These are phyloP conservation scores for Crucihimalaya himalaica DNA, from an alignment of 345 rosid species.

Conservation along the genomic window DNA sequence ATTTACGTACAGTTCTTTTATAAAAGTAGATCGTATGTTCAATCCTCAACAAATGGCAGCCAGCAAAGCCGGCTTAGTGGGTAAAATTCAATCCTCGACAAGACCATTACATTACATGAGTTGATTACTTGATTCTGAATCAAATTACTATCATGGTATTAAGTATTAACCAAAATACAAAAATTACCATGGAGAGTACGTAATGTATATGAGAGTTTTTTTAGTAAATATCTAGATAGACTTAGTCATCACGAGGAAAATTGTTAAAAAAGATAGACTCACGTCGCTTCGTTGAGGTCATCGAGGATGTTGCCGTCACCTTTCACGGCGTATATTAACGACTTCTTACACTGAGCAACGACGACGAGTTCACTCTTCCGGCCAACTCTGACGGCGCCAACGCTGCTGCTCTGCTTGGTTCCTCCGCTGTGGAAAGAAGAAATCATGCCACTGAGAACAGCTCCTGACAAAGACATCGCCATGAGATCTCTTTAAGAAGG, in stretches of 20 bases:
- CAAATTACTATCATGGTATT: neutral
- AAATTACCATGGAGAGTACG: neutral
- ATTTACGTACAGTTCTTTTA: neutral
- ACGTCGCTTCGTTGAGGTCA: slow-evolving; percentile 36
- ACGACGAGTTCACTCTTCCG: slow-evolving; percentile 13
- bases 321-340: slow-evolving; percentile 30
- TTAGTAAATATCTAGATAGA: neutral
- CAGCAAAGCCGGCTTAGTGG: neutral
- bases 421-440: slow-evolving; percentile 13
- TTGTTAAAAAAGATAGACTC: slow-evolving; percentile 1
- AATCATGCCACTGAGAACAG: slow-evolving; percentile 26
- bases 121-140: neutral
- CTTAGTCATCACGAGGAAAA: neutral
- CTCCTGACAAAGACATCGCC: slow-evolving; percentile 40
- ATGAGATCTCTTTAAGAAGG: neutral
- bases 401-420: slow-evolving; percentile 3
- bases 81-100: neutral
- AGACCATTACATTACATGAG: neutral
- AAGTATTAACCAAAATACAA: neutral
- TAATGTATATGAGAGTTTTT: neutral
- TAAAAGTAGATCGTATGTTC: neutral
- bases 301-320: slow-evolving; percentile 34
- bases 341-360: slow-evolving; percentile 34
- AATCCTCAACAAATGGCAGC: neutral
- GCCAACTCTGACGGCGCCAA: slow-evolving; percentile 14